Evolutionary conservation across 768 basidiomycete genomes (phyloP), one percentile per base, ranked within the genome.

Genomic region (Leucosporidium scottii): DNA sequence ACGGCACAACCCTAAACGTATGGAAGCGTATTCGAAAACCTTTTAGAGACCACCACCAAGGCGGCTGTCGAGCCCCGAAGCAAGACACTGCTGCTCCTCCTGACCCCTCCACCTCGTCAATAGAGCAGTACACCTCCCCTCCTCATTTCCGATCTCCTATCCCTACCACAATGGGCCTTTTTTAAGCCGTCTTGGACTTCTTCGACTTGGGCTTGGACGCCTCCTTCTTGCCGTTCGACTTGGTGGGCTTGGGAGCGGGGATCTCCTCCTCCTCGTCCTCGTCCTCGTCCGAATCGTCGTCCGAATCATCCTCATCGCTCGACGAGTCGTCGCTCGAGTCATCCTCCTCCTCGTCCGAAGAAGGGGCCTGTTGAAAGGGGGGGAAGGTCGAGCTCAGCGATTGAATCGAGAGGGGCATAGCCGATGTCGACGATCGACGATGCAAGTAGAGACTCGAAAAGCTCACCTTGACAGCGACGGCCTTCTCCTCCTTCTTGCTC

Each of bases 401-500:
- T 44, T 44, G 34, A 34, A 10, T 34, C 34, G 5, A 34, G 34
- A 34, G 34, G 10, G 34, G 34, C 34, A 10, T 34, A 10, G 34
- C 4, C 10, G 34, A n/a, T 34, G 34, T 34, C 34, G 34, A 34
- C 5, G 10, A 34, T 34, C 5, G 34, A 34, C n/a, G n/a, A n/a
- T n/a, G n/a, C n/a, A n/a, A n/a, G n/a, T n/a, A n/a, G n/a, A n/a
- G n/a, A n/a, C n/a, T n/a, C n/a, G n/a, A n/a, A 10, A 8, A 44
- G 15, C 39, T 44, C 27, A 50, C 56, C 28, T 39, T 39, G 34
- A 51, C 27, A 3, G 44, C 44, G 7, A 23, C 61, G 36, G n/a
- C 47, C 66, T 59, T 64, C 51, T 68, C 56, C 67, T 72, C 67
- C 58, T 64, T 59, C 62, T 60, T 36, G 57, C 66, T 59, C 62